A percentile compares a stretch with the other conserved stretches of the same genome.
Conservation (phyloP, 2,329 filamentous ascomycete genomes). For the Truncatella angustata region DNA sequence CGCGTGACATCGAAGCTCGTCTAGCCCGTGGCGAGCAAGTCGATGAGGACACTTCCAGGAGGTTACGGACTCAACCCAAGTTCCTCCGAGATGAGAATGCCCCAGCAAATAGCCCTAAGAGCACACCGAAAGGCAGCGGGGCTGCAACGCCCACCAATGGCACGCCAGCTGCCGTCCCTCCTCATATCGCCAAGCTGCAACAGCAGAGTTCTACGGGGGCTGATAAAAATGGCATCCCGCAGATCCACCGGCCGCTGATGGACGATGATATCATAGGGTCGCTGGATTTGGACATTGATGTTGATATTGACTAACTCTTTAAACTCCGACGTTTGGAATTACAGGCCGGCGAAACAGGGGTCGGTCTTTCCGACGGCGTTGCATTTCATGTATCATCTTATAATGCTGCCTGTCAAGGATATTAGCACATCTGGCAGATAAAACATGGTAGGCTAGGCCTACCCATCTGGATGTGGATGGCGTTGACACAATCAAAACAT, state of each 20-base stretch:
- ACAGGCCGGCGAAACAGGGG: no score
- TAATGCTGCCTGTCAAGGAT: no score
- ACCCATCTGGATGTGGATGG: no score
- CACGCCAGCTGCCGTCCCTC: constrained; percentile 48
- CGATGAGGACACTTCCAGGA: constrained; percentile 53
- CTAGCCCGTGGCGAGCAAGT: constrained; percentile 62
- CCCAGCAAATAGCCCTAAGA: constrained; percentile 13
- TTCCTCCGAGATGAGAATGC: constrained; percentile 15
- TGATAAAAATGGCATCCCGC: constrained; percentile 61
- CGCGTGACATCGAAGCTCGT: constrained; percentile 59
- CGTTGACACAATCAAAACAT: no score
- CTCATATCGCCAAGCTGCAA: constrained; percentile 54
- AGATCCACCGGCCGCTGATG: constrained; percentile 75
- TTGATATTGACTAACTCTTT: constrained; percentile 74
- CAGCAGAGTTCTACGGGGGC: constrained; percentile 52
- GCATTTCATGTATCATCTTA: no score
- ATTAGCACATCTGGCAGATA: no score
- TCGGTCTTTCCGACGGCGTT: no score
- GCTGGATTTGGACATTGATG: constrained; percentile 87
- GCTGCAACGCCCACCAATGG: constrained; percentile 51
- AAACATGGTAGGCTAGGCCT: no score
- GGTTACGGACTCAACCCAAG: constrained; percentile 65
- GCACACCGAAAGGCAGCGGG: constrained; percentile 48
- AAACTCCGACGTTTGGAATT: no score
- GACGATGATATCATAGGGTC: constrained; percentile 91